Base-by-base conservation (phyloP, 2,329 filamentous ascomycete genomes). In the Macroventuria anomochaeta region DNA sequence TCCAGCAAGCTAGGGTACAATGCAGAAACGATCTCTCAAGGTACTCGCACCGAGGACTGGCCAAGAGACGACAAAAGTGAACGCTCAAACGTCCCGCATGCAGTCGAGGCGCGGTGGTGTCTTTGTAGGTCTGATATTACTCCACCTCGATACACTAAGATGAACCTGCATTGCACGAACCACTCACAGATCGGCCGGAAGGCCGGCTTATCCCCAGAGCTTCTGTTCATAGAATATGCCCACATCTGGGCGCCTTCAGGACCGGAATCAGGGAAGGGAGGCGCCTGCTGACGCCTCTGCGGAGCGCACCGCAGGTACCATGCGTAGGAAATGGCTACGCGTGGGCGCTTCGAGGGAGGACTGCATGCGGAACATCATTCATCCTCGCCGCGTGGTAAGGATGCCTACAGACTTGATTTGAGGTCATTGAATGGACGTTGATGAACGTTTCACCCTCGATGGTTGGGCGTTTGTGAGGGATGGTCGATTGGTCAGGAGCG, bases 201-300 rank as follows among this genome's bases (percentile, higher is more conserved):
- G 43, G 46, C 49, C 54, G 61, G 46, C 54, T 55, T 57, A 52
- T 50, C 49, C 55, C 52, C 48, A 48, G 41, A n/a, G 36, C 7
- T 57, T 50, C 55, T 47, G 54, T 44, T 58, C 52, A 62, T 63
- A 63, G 62, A 56, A 51, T 57, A 62, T 42, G 52, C 52, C 55
- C 58, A 59, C 62, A 41, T 61, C 53, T 55, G 58, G 49, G 58
- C 63, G 61, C 53, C 47, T 49, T 64, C 58, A 64, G 66, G 64
- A 61, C 65, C 63, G 59, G 63, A 52, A 47, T 43, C 47, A 58
- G 39, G 42, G 54, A 51, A 55, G 55, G 37, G 64, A 56, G 57
- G 67, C 70, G 71, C 64, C 62, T 65, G 70, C 68, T 70, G 69
- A 68, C 64, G 63, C 64, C 50, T 51, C 49, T 53, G 43, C 54